Conservation (phyloP, 345 rosid genomes). For the Firmiana major region DNA sequence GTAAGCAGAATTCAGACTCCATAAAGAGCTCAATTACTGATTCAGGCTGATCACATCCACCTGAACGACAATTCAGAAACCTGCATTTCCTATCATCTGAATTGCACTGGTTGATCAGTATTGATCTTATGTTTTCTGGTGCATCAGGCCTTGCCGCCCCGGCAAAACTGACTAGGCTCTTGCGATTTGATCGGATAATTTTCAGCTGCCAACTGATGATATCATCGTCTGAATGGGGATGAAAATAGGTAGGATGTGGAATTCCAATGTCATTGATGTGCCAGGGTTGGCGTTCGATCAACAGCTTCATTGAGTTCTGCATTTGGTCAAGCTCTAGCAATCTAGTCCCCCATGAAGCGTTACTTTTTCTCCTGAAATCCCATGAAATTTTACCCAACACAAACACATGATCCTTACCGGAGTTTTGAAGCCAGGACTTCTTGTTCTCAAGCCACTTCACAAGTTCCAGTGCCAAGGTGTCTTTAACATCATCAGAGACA, state of each 20-base stretch:
- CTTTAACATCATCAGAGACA: slow-evolving; percentile 66
- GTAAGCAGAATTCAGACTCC: slow-evolving; percentile 79
- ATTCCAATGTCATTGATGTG: slow-evolving; percentile 68
- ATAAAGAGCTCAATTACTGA: slow-evolving; percentile 45
- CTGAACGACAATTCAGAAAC: slow-evolving; percentile 46
- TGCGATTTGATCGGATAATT: slow-evolving; percentile 40
- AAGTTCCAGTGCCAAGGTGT: slow-evolving; percentile 47
- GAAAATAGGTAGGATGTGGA: slow-evolving; percentile 84
- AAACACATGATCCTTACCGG: slow-evolving; percentile 84
- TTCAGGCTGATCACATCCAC: slow-evolving; percentile 55
- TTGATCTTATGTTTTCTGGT: slow-evolving; percentile 54
- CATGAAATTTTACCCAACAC: slow-evolving; percentile 80
- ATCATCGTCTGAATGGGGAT: slow-evolving; percentile 66
- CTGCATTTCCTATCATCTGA: slow-evolving; percentile 27
- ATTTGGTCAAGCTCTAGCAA: slow-evolving; percentile 64
- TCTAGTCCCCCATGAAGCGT: slow-evolving; percentile 63
- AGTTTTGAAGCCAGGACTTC: slow-evolving; percentile 46
- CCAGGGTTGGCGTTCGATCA: slow-evolving; percentile 88
- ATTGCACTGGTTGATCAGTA: slow-evolving; percentile 58
- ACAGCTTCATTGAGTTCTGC: slow-evolving; percentile 77
- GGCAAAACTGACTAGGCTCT: slow-evolving; percentile 53
- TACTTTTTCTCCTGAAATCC: slow-evolving; percentile 71
- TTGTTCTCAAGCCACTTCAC: slow-evolving; percentile 66
- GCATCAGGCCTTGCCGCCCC: slow-evolving; percentile 62
- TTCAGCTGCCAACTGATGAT: slow-evolving; percentile 62